Evolutionary conservation across 805 yeast species (phyloP).

Genomic region (Candida arabinofermentans): DNA sequence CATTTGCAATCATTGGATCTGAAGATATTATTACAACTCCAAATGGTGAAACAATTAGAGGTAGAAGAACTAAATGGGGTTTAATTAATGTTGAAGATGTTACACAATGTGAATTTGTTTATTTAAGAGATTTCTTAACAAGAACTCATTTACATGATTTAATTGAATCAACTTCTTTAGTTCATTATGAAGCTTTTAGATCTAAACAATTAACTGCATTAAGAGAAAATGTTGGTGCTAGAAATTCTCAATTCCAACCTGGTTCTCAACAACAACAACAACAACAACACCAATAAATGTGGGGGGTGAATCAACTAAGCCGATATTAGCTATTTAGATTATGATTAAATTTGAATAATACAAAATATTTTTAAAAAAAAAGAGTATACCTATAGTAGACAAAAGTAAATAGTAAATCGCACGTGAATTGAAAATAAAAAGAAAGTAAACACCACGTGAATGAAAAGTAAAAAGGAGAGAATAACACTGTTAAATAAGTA

Average conservation of each 20-base stretch:
- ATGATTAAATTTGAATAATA: too few relatives aligned
- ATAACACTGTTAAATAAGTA: too few relatives aligned
- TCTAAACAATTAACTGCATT: slow-evolving; percentile 89
- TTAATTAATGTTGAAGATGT: slow-evolving; percentile 90
- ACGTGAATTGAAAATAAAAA: too few relatives aligned
- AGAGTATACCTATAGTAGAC: too few relatives aligned
- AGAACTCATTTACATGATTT: slow-evolving; percentile 95
- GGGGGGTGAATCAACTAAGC: background rate
- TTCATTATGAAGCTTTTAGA: slow-evolving; percentile 91
- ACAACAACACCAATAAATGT: background rate
- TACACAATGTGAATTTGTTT: slow-evolving; percentile 92
- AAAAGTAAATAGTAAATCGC: too few relatives aligned
- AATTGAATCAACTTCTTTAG: slow-evolving; percentile 83
- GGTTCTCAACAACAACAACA: background rate
- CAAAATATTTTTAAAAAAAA: too few relatives aligned
- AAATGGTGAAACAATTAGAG: slow-evolving; percentile 78
- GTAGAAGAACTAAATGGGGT: slow-evolving; percentile 94
- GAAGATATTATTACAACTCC: slow-evolving; percentile 65
- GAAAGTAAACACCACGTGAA: too few relatives aligned
- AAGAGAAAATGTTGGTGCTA: slow-evolving; percentile 76
- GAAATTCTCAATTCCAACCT: slow-evolving; percentile 31
- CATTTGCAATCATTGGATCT: slow-evolving; percentile 94
- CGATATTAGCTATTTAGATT: too few relatives aligned
- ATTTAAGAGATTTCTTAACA: slow-evolving; percentile 88
- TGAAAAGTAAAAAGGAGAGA: too few relatives aligned